These are phyloP conservation scores for Leptosphaerulina australis DNA, from an alignment of 2,329 filamentous ascomycete genomes.

Conservation along the genomic window DNA sequence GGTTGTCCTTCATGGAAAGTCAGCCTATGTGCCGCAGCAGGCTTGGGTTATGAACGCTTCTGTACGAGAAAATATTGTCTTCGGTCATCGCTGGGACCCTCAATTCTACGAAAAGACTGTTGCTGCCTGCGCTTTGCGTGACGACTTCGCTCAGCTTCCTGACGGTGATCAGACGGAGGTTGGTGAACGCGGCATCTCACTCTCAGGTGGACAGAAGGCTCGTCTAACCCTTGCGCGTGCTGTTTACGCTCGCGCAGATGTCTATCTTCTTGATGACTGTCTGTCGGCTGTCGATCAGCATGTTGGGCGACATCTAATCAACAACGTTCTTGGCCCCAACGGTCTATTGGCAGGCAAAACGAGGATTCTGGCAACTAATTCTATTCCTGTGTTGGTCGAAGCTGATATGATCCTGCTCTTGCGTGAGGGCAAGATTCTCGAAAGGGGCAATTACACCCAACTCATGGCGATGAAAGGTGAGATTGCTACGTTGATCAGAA, in stretches of 20 bases:
- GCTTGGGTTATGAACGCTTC: slow-evolving; percentile 98
- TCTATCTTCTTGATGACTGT: slow-evolving; percentile 93
- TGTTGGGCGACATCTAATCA: slow-evolving; percentile 91
- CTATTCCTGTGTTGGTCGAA: slow-evolving; percentile 87
- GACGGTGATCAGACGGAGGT: slow-evolving; percentile 97
- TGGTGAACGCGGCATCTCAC: slow-evolving; percentile 92
- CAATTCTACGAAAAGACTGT: slow-evolving; percentile 93
- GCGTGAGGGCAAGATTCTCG: slow-evolving; percentile 79
- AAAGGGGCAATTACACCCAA: slow-evolving; percentile 89
- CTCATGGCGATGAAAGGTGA: slow-evolving; percentile 93
- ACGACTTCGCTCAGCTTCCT: slow-evolving; percentile 90
- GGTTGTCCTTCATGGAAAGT: slow-evolving; percentile 78
- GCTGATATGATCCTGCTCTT: slow-evolving; percentile 88
- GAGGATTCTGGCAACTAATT: slow-evolving; percentile 90
- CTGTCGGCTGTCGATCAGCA: slow-evolving; percentile 98
- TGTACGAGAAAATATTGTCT: slow-evolving; percentile 95
- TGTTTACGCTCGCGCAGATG: slow-evolving; percentile 94
- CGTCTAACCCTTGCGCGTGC: slow-evolving; percentile 89
- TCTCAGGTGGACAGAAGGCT: slow-evolving; percentile 95
- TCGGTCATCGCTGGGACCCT: slow-evolving; percentile 92
- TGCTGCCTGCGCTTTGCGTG: slow-evolving; percentile 84
- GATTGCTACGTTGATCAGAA: slow-evolving; percentile 81
- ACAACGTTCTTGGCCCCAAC: slow-evolving; percentile 85
- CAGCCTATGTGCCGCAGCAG: slow-evolving; percentile 91
- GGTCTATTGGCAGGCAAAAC: slow-evolving; percentile 87